Base-by-base conservation (phyloP, 2,329 filamentous ascomycete species). In the Chaetomiaceae sp. region DNA sequence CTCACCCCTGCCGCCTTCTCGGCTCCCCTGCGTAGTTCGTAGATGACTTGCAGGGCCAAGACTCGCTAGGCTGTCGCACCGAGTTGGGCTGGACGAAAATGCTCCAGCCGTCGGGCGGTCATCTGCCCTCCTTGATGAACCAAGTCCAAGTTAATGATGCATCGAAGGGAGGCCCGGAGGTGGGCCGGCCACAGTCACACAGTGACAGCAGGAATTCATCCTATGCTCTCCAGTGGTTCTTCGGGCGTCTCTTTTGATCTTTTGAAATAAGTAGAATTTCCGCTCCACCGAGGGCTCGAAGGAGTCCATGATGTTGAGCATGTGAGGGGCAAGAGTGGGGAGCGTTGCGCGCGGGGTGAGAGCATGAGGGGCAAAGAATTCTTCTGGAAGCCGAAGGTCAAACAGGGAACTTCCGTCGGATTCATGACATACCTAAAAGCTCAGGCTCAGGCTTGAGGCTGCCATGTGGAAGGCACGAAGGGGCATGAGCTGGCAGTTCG, bases 21-120 rank as follows among this genome's bases (percentile, higher is more conserved):
- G 13, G 16, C 25, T 40, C 46, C 53, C 50, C 53, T 56, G 53
- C 44, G 43, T 53, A 44, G 27, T 3, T 18, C 25, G 44, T 40
- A 30, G 43, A 56, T 58, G 57, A 55, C 57, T 58, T 55, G 57
- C 57, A 58, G 51, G 34, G 53, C 55, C 55, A 55, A 56, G 54
- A 53, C 43, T 18, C 23, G 27, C 41, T 29, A 25, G 30, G 32
- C 23, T 48, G 51, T 51, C 46, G 48, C 47, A 53, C 56, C 44
- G 51, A 49, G 47, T 58, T 56, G 53, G 56, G 56, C 53, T 51
- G 37, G 33, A 42, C 49, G 46, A 53, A 53, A 54, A 47, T 51
- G 21, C 29, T 48, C 13, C 14, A 21, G 44, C 9, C 23, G 34
- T 48, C 44, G 20, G 50, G 43, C 43, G 41, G 48, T 51, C 48